phyloP scores from a whole-genome alignment of 805 yeast genomes.

The Komagataella ulmi region DNA sequence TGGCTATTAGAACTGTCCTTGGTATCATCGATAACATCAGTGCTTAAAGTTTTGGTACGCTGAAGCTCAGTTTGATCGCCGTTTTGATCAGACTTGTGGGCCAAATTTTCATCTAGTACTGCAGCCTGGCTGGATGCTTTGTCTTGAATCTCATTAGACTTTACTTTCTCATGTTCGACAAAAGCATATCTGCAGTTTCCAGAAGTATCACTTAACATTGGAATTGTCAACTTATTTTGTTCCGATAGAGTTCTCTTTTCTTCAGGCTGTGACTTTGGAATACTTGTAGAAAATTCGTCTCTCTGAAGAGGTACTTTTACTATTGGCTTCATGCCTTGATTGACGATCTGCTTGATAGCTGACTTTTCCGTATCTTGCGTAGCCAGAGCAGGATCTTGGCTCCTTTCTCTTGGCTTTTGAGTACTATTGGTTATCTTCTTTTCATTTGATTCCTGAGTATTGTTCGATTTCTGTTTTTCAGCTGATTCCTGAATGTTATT shows the following conservation, averaged over 20 bases:
- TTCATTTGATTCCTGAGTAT: too few species aligned
- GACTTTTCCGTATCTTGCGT: neutral
- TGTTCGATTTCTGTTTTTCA: too few species aligned
- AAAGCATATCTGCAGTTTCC: neutral
- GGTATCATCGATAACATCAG: neutral
- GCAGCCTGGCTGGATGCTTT: neutral
- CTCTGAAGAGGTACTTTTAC: neutral
- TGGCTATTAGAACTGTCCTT: neutral
- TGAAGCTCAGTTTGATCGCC: neutral
- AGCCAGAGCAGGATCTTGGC: neutral
- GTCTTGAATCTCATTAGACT: neutral
- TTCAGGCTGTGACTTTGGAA: neutral
- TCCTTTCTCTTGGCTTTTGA: neutral
- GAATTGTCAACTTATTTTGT: neutral
- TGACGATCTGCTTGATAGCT: neutral
- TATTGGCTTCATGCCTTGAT: neutral
- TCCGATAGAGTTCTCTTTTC: too few species aligned
- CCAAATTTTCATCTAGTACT: too few species aligned
- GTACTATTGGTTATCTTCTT: too few species aligned
- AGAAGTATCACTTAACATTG: neutral
- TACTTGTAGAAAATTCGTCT: neutral
- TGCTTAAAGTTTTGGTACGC: neutral
- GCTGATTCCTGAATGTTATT: neutral
- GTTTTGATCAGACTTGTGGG: too few species aligned
- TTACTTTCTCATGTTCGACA: neutral